Base-by-base conservation (phyloP, 2,329 filamentous ascomycete species). In the Cladosporium sp. region DNA sequence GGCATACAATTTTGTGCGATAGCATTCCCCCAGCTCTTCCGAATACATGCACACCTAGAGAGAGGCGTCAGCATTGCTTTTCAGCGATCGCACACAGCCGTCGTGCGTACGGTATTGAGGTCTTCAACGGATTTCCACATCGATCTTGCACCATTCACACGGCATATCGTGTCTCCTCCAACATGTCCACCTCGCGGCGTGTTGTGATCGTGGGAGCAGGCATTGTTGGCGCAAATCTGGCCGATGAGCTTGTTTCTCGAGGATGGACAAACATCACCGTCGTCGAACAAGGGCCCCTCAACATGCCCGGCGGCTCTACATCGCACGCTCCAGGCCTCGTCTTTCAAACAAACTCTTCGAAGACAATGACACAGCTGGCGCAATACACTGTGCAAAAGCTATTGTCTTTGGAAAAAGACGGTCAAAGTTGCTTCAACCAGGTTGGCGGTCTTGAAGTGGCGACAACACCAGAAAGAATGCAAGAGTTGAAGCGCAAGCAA, bases 211-310 rank as follows among this genome's bases (percentile, higher is more conserved):
- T 82, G 55, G 82, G 82, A 35, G 82, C 82, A 46, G 82, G 82
- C 44, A 84, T 85, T 53, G 82, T 85, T 54, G 82, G 82, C 43
- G 75, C 76, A 53, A 85, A 85, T 55, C 68, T 85, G 45, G 82
- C 82, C 45, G 82, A 85, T 59, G 82, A 85, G 72, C 75, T 85
- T 61, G 74, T 81, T 58, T 72, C 74, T 19, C 76, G 80, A 61
- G 82, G 82, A 71, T 85, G 82, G 81, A 76, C 65, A 50, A 68
- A 84, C 64, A 81, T 85, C 64, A 84, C 81, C 14, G 81, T 85
- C 46, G 69, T 85, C 56, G 82, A 85, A 58, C 82, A 85, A 65
- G 82, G 82, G 0, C 82, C 82, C 2, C 64, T 85, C 57, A 69
- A 73, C 54, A 78, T 84, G 74, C 82, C 82, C 0, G 82, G 82